Evolutionary conservation across 2,329 filamentous ascomycete genomes (phyloP), one percentile per base, ranked within the genome.

Genomic region (Beauveria pseudobassiana): DNA sequence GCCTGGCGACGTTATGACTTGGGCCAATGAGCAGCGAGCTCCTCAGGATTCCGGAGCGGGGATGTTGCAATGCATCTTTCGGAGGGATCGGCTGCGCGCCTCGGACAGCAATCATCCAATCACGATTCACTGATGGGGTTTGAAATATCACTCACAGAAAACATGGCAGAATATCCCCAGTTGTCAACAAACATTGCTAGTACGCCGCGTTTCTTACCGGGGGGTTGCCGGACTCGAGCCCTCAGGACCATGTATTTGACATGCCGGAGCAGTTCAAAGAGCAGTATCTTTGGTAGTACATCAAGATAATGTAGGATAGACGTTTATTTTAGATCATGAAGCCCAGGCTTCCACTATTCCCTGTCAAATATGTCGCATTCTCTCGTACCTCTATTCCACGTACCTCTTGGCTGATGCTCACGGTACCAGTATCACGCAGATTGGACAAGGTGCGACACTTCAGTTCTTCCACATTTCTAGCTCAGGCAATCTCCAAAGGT

Each of bases 221-320:
- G n/a, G 43, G 18, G 1, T 28, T 14, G 2, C 10, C 10, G n/a
- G 55, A 58, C 2, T 26, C 55, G 28, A 18, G 40, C 4, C 12
- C 10, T 4, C 38, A 24, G 30, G n/a, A 40, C 5, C 16, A 40
- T 16, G 14, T 54, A 18, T 50, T 62, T n/a, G 45, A 62, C 20
- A 34, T 62, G 24, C 48, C 61, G 1, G 26, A 38, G 28, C 26
- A 62, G 16, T 62, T 62, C 14, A 57, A 59, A 26, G 38, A 45
- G 46, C 53, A 62, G 28, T 62, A 50, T 51, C 30, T 62, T 18
- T 62, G 61, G 61, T 62, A 62, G 43, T 22, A 24, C 7, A 43
- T 4, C 9, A 30, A 8, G 2, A 2, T 18, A 8, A 50, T 28
- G 26, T 16, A 12, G 48, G 7, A 22, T 22, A 38, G 34, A 38